Conservation (phyloP, 495 filamentous ascomycete genomes). For the Podospora conica region DNA sequence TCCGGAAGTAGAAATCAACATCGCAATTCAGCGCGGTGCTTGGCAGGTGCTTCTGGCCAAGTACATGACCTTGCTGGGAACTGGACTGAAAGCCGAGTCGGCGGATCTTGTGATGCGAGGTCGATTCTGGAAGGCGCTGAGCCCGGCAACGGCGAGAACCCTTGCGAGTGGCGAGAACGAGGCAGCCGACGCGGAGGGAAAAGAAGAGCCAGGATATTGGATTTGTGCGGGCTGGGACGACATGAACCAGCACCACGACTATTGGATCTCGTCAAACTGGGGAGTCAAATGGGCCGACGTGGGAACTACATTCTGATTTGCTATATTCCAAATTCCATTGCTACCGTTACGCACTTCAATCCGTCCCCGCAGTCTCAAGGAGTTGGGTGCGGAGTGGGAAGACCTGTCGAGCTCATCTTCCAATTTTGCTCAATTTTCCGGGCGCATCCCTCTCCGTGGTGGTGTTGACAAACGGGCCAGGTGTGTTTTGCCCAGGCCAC, state of each 20-base stretch:
- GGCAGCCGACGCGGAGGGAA: not conserved
- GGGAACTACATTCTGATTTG: not conserved
- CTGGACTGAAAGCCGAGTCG: not conserved
- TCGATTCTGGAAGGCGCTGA: not conserved
- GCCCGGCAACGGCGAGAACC: not conserved
- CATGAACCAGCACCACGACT: not conserved
- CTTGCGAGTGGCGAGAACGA: not conserved
- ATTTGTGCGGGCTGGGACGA: conserved; percentile 1
- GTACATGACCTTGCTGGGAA: not conserved
- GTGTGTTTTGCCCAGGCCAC: too few relatives aligned
- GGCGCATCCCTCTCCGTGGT: too few relatives aligned
- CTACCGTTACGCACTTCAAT: not conserved
- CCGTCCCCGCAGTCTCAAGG: not conserved
- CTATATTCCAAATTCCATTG: not conserved
- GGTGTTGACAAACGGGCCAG: too few relatives aligned
- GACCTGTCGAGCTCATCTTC: not conserved
- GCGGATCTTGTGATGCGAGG: not conserved
- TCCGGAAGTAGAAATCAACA: not conserved
- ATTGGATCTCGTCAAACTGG: not conserved
- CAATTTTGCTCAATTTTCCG: too few relatives aligned
- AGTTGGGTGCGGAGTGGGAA: not conserved
- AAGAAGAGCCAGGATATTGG: not conserved
- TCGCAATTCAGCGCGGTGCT: conserved; percentile 6
- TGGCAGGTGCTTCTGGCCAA: conserved; percentile 1
- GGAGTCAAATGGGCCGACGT: not conserved